Evolutionary conservation across 129 eudicot genomes (phyloP), one percentile per base, ranked within the genome.

Genomic region (Flaveria bidentis): DNA sequence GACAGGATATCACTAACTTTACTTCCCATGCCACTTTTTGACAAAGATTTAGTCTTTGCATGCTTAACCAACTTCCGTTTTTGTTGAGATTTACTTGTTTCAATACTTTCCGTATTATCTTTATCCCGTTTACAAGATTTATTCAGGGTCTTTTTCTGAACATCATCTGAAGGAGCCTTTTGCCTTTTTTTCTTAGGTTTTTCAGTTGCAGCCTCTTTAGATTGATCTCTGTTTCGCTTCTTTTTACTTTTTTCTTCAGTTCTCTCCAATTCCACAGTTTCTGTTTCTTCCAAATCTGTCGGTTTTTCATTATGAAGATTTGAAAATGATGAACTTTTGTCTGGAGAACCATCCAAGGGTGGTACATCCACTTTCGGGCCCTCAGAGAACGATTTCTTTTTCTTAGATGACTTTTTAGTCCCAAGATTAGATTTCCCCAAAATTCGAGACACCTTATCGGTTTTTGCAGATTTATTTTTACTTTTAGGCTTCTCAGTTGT

Each of bases 171-270:
- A 28, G 67, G 46, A 76, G 18, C 62, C 57, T 86, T 88, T 9
- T 15, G 69, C 82, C 86, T 89, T 67, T 91, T 85, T 82, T 91
- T 88, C 72, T 71, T 78, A 18, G 72, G 67, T 73, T 80, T 80
- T 10, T 74, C 70, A 36, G 63, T 67, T 25, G 78, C 80, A 44
- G 56, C 85, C 58, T 81, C 80, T 13, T 73, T 68, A 80, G 85
- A 80, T 55, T 36, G 73, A 45, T 65, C 78, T 75, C 25, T 77
- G 55, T 52, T 86, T 53, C 74, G 77, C 62, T 67, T 85, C 67
- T 15, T 72, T 52, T 83, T 91, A n/a, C 81, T 45, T 53, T 79
- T 72, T 44, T 77, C 80, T 46, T 71, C 85, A 20, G 63, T 78
- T 65, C 57, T 71, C 61, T 82, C 82, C 33, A 69, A 80, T 30